Conservation (phyloP, 208 protist species). For the Leishmania arabica region DNA sequence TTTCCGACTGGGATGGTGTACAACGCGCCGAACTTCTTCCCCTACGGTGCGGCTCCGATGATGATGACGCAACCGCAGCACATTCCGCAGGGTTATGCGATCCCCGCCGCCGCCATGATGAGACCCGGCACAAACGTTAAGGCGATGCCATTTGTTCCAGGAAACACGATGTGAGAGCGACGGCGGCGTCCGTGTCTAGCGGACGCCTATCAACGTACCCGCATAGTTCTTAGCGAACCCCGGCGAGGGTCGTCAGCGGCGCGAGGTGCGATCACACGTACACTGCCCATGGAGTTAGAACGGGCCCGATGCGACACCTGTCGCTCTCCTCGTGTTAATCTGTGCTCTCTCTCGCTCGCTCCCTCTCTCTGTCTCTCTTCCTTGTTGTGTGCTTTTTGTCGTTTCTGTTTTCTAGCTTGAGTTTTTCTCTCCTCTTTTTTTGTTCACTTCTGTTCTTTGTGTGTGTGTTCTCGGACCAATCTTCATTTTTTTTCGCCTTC, state of each 20-base stretch:
- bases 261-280: background rate
- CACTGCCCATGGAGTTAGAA: background rate
- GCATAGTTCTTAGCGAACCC: background rate
- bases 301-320: background rate
- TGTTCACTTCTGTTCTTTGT: conserved; percentile 1
- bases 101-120: conserved; percentile 21
- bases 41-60: conserved; percentile 25
- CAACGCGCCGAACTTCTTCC: conserved; percentile 26
- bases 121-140: conserved; percentile 67
- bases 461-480: background rate
- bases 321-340: background rate
- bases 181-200: too few relatives aligned
- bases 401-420: background rate
- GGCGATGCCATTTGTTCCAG: conserved; percentile 70
- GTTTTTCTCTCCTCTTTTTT: background rate
- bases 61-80: conserved; percentile 32
- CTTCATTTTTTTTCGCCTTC: conserved; percentile 2
- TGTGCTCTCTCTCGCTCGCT: background rate
- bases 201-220: background rate
- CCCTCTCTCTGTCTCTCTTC: too few relatives aligned
- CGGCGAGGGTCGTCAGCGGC: background rate
- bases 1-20: conserved; percentile 21
- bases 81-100: conserved; percentile 19
- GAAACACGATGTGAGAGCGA: conserved; percentile 17
- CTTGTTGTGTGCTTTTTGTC: background rate